Conservation (phyloP, 768 basidiomycete species). For the Rhodotorula paludigena region DNA sequence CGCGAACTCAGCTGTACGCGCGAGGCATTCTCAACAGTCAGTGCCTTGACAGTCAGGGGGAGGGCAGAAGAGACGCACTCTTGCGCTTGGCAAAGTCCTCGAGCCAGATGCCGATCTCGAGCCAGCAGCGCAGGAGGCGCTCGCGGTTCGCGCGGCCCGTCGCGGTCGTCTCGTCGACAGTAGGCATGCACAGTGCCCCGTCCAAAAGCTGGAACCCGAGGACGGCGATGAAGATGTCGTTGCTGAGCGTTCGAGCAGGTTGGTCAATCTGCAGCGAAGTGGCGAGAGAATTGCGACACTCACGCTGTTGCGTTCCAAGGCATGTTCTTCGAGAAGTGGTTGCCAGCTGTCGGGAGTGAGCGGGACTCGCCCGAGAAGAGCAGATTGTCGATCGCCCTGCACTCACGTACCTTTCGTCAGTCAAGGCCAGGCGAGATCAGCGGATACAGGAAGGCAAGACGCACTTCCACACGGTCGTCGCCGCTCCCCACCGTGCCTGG, state of each 20-base stretch:
- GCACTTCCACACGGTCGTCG: conserved; percentile 18
- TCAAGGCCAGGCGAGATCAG: not conserved
- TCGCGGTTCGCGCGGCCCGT: not conserved
- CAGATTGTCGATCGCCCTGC: conserved; percentile 15
- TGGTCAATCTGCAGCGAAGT: not conserved
- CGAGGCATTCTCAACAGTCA: not conserved
- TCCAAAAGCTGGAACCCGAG: conserved; percentile 10
- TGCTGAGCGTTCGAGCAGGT: not conserved
- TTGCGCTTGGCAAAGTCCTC: not conserved
- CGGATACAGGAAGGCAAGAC: not conserved
- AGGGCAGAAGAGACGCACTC: not conserved
- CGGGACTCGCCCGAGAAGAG: conserved; percentile 27
- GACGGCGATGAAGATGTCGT: conserved; percentile 19
- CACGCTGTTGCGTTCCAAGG: conserved; percentile 17
- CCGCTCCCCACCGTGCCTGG: not conserved
- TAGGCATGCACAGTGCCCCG: not conserved
- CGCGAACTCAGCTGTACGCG: not conserved
- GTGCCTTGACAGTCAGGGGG: too few relatives aligned
- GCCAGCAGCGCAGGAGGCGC: conserved; percentile 22
- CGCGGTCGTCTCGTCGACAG: not conserved
- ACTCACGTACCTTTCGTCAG: not conserved
- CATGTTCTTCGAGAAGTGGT: conserved; percentile 8
- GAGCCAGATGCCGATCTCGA: conserved; percentile 26
- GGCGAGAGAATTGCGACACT: not conserved
- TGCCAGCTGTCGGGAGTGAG: not conserved